A percentile compares a stretch with the other conserved stretches of the same genome.
Evolutionary conservation across 495 filamentous ascomycete genomes (phyloP).

Genomic region (Aspergillus steynii): DNA sequence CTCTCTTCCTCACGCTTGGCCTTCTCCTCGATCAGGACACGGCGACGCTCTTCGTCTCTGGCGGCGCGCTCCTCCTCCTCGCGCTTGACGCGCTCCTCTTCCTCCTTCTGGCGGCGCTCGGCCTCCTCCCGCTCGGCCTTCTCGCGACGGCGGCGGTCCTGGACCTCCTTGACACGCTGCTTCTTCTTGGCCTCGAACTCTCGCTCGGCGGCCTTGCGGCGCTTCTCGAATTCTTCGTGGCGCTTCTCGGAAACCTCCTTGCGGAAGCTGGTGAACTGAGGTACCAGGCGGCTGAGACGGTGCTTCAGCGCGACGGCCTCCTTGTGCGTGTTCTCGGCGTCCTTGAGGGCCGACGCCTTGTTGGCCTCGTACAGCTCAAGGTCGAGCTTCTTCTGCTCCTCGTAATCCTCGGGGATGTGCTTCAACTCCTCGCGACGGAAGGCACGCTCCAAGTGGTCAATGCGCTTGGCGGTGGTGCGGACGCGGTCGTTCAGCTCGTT

Average conservation of each 20-base stretch:
- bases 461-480: conserved; percentile 87
- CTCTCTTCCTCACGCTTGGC: conserved; percentile 81
- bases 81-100: conserved; percentile 73
- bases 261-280: conserved; percentile 77
- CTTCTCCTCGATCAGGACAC: conserved; percentile 68
- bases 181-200: conserved; percentile 89
- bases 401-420: conserved; percentile 85
- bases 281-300: conserved; percentile 79
- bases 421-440: conserved; percentile 93
- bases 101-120: conserved; percentile 72
- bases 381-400: conserved; percentile 77
- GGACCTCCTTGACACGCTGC: conserved; percentile 78
- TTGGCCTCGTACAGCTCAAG: conserved; percentile 74
- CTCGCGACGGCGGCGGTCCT: conserved; percentile 70
- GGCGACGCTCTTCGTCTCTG: conserved; percentile 69
- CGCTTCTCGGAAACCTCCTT: conserved; percentile 78
- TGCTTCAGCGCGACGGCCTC: conserved; percentile 91
- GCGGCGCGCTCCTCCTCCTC: conserved; percentile 82
- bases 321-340: conserved; percentile 82
- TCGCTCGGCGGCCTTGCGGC: conserved; percentile 81
- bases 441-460: conserved; percentile 96
- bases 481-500: conserved; percentile 87
- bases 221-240: conserved; percentile 93
- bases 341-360: conserved; percentile 73
- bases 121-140: conserved; percentile 78